Base-by-base conservation (phyloP, 2,329 filamentous ascomycete species). In the Cryphonectria radicalis region DNA sequence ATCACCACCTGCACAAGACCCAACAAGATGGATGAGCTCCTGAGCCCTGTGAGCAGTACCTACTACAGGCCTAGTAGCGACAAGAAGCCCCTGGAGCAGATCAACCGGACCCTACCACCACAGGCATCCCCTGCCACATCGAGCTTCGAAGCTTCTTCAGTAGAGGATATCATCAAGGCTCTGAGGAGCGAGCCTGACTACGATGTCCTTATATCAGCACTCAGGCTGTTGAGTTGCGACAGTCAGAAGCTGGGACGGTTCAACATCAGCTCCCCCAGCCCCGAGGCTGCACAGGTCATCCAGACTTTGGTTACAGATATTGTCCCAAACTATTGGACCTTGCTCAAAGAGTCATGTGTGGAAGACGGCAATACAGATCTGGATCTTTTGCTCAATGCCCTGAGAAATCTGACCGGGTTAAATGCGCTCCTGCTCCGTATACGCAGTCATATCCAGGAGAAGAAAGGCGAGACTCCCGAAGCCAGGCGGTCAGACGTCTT, bases 271-370 rank as follows among this genome's bases (percentile, higher is more conserved):
- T 80, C 84, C 3, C 91, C 93, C 4, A 87, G 87, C 43, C 90
- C 95, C 1, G 82, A 89, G 73, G 88, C 90, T 70, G 90, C 93
- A 28, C 92, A 94, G 76, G 88, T 98, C 43, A 84, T 95, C 67
- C 91, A 94, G 77, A 83, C 89, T 3, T 82, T 99, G 50, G 89
- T 97, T 71, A 90, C 88, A 22, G 88, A 90, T 43, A 94, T 92
- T 37, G 84, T 94, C 10, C 92, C 93, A 1, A 93, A 95, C 77
- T 97, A 95, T 80, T 98, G 96, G 95, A 78, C 84, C 3, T 77
- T 89, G 11, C 77, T 95, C 22, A 81, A 84, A 53, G 86, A 88
- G 70, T 82, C 81, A n/a, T 79, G 77, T 3, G 42, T 78, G 40
- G 72, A 75, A 3, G 50, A 74, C 32, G 70, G 72, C 50, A 66